Conservation (phyloP, 345 rosid genomes). For the Pelargonium nanum region DNA sequence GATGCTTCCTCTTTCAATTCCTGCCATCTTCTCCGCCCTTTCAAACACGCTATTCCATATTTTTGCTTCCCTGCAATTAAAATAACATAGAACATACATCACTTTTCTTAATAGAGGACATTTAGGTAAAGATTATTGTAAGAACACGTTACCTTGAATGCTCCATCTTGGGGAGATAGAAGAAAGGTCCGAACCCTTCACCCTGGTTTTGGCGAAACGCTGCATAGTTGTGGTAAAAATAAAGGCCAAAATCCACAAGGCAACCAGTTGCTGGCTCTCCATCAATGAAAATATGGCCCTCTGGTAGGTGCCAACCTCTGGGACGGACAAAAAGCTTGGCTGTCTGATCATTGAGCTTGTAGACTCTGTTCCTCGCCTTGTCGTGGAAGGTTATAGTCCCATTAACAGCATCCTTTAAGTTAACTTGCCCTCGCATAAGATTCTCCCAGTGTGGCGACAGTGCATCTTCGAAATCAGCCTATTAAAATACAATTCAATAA, state of each 20-base stretch:
- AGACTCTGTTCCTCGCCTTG: slow-evolving; percentile 65
- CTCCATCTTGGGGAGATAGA: slow-evolving; percentile 94
- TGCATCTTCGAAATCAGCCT: slow-evolving; percentile 95
- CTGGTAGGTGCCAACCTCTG: slow-evolving; percentile 90
- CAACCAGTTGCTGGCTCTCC: slow-evolving; percentile 86
- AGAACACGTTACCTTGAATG: slow-evolving; percentile 49
- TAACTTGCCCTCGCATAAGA: slow-evolving; percentile 79
- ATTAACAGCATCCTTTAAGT: slow-evolving; percentile 79
- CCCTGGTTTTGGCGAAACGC: slow-evolving; percentile 61
- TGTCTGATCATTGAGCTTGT: slow-evolving; percentile 69
- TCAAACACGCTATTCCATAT: slow-evolving; percentile 89
- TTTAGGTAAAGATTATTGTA: background rate
- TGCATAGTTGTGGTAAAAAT: slow-evolving; percentile 69
- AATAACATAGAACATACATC: background rate
- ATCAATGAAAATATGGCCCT: slow-evolving; percentile 71
- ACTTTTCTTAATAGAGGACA: background rate
- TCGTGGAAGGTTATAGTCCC: slow-evolving; percentile 72
- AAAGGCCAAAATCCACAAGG: slow-evolving; percentile 84
- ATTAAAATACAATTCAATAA: background rate
- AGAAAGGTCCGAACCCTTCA: slow-evolving; percentile 82
- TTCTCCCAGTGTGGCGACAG: slow-evolving; percentile 95
- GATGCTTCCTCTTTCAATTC: slow-evolving; percentile 79
- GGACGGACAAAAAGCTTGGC: slow-evolving; percentile 87
- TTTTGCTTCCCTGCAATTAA: slow-evolving; percentile 70
- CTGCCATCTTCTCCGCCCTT: slow-evolving; percentile 72